Conservation (phyloP, 345 rosid genomes). For the Eucalyptus polyanthemos region DNA sequence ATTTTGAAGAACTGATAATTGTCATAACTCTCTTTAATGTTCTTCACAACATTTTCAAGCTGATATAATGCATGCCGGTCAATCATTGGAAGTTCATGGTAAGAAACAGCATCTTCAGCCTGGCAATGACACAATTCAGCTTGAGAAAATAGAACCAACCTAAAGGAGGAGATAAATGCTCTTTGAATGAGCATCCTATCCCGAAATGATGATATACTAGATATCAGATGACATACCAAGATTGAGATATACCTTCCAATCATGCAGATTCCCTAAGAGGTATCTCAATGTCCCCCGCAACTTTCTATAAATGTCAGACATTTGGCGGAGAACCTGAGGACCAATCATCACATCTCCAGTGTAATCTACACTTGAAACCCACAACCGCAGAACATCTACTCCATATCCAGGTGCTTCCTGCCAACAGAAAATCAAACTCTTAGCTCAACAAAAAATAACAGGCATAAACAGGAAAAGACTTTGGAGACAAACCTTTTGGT, state of each 20-base stretch:
- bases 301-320: conserved; percentile 89
- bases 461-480: background rate
- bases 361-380: conserved; percentile 99
- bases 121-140: conserved; percentile 19
- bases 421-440: conserved; percentile 7
- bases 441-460: background rate
- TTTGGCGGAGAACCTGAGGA: conserved; percentile 76
- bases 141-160: background rate
- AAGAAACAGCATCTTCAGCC: conserved; percentile 63
- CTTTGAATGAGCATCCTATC: background rate
- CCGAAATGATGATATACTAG: background rate
- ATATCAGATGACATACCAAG: background rate
- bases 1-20: conserved; percentile 83
- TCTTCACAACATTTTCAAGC: conserved; percentile 73
- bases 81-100: conserved; percentile 74
- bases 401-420: conserved; percentile 95
- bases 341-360: conserved; percentile 79
- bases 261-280: conserved; percentile 91
- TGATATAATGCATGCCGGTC: conserved; percentile 86
- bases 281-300: conserved; percentile 86
- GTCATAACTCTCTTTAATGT: conserved; percentile 64
- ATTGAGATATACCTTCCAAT: conserved; percentile 61
- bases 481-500: conserved; percentile 36
- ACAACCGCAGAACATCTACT: conserved; percentile 88
- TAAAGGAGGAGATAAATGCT: background rate